phyloP scores from a whole-genome alignment of 768 basidiomycete species.

The Hirschioporus abietinus region DNA sequence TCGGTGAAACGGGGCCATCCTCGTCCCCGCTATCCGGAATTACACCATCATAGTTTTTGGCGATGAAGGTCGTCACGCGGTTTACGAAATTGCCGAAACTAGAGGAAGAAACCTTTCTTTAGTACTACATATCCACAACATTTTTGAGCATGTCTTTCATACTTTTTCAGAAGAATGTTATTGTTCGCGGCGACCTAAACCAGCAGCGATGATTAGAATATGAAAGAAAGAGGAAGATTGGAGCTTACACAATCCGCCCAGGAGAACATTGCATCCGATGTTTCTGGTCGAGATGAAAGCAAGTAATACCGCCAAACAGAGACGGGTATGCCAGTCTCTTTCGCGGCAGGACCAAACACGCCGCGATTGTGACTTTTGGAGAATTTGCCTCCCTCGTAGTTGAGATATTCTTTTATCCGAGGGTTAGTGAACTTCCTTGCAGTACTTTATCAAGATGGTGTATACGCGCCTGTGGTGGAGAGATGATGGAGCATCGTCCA shows the following conservation, averaged over 20 bases:
- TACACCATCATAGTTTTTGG: slow-evolving; percentile 73
- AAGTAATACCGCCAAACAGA: slow-evolving; percentile 98
- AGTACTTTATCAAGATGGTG: not conserved
- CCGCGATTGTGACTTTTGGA: slow-evolving; percentile 96
- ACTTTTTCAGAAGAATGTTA: slow-evolving; percentile 92
- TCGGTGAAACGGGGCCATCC: slow-evolving; percentile 63
- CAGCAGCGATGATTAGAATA: not conserved
- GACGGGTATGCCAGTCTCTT: slow-evolving; percentile 86
- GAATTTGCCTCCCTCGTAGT: slow-evolving; percentile 98
- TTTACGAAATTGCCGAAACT: slow-evolving; percentile 99
- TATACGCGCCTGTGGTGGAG: slow-evolving; percentile 78
- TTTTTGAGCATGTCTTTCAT: slow-evolving; percentile 13
- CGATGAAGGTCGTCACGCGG: slow-evolving; percentile 86
- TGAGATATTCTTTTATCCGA: slow-evolving; percentile 72
- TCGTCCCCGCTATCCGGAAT: slow-evolving; percentile 76
- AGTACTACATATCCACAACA: slow-evolving; percentile 1
- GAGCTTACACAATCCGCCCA: slow-evolving; percentile 85
- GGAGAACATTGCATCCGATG: slow-evolving; percentile 91
- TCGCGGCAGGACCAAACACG: slow-evolving; percentile 93
- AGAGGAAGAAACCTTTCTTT: not conserved
- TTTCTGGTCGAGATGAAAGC: slow-evolving; percentile 88
- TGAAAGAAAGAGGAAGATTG: not conserved
- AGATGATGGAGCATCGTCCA: slow-evolving; percentile 96
- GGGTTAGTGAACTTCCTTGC: not conserved
- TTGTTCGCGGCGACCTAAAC: slow-evolving; percentile 85